Conservation (phyloP, 768 basidiomycete genomes). For the Collybiopsis luxurians region DNA sequence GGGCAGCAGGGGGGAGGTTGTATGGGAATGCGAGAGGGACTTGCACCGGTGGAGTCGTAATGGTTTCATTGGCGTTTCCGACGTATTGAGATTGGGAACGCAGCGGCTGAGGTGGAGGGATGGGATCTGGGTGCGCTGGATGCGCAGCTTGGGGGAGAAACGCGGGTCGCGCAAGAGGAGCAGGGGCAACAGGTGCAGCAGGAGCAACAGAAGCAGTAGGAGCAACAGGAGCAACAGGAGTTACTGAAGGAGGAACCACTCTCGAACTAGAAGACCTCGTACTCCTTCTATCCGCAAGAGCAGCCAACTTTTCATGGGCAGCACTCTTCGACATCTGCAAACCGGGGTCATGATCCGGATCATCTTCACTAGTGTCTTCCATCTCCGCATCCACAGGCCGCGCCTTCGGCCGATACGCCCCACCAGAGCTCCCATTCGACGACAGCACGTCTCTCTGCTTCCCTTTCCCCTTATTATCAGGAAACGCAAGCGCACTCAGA, state of each 20-base stretch:
- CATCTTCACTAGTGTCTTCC: constrained; percentile 57
- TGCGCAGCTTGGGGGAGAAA: too few species aligned
- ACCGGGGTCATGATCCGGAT: constrained; percentile 39
- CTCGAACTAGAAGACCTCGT: neutral
- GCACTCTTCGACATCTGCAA: constrained; percentile 60
- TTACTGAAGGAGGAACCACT: neutral
- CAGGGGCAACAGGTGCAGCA: neutral
- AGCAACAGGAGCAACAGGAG: neutral
- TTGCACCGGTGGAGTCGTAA: constrained; percentile 30
- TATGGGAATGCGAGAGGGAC: constrained; percentile 67
- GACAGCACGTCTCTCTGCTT: constrained; percentile 16
- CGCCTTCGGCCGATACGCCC: constrained; percentile 61
- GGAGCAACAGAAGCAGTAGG: neutral
- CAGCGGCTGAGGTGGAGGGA: neutral
- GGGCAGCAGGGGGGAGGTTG: constrained; percentile 57
- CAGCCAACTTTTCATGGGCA: constrained; percentile 52
- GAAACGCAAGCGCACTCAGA: neutral
- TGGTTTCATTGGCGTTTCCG: neutral
- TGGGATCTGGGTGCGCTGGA: constrained; percentile 13
- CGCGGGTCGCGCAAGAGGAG: constrained; percentile 1
- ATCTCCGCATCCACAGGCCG: constrained; percentile 63
- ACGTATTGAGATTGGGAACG: constrained; percentile 16
- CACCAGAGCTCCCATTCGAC: constrained; percentile 27
- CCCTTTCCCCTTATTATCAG: neutral
- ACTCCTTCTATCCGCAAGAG: constrained; percentile 3